Conservation (phyloP, 2,329 filamentous ascomycete genomes). For the Phaeosphaeria sp. region DNA sequence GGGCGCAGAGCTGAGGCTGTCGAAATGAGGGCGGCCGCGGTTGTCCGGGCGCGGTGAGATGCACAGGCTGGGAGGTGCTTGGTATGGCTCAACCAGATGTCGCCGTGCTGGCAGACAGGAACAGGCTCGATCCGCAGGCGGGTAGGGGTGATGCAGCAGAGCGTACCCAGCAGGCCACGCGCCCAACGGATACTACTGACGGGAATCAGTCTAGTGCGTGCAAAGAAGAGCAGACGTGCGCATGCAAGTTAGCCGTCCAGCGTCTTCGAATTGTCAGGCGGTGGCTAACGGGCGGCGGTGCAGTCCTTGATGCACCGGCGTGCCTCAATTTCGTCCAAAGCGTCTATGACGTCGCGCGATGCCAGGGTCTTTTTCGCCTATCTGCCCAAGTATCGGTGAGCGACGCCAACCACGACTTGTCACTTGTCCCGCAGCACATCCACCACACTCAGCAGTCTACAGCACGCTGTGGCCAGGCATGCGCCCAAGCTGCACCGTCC, state of each 20-base stretch:
- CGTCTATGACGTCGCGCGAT: background rate
- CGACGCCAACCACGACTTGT: background rate
- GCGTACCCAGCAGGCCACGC: background rate
- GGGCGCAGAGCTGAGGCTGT: slow-evolving; percentile 4
- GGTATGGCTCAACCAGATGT: background rate
- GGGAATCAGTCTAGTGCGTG: background rate
- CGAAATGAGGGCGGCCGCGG: slow-evolving; percentile 4
- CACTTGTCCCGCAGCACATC: background rate
- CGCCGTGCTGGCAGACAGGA: background rate
- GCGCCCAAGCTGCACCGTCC: background rate
- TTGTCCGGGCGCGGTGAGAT: background rate
- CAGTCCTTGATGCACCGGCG: background rate
- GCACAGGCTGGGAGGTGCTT: background rate
- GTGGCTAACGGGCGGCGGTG: background rate
- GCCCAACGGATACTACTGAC: background rate
- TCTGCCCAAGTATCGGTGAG: background rate
- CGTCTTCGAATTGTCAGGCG: background rate
- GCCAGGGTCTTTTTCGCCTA: background rate
- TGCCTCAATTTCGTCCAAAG: background rate
- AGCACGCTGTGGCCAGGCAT: too few relatives aligned
- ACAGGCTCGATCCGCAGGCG: background rate
- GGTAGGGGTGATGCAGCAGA: background rate
- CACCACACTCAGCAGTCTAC: background rate
- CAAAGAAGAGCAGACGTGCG: background rate
- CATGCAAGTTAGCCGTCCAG: background rate